A percentile compares a stretch with the other conserved stretches of the same genome.
phyloP scores from a whole-genome alignment of 352 stramenopile species.

The Globisporangium uncinulatum region DNA sequence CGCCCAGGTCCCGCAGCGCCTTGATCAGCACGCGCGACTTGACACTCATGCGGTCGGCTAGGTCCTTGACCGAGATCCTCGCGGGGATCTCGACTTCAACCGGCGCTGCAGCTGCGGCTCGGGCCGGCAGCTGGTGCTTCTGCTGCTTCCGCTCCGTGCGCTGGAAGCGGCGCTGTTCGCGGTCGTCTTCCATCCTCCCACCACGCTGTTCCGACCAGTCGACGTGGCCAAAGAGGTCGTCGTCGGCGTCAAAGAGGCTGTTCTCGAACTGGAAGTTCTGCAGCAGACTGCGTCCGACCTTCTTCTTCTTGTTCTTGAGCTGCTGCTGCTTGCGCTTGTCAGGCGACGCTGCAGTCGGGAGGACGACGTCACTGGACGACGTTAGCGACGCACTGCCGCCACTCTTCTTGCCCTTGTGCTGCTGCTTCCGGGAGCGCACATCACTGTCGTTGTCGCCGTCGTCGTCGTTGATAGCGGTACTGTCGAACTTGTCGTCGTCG shows the following conservation, averaged over 20 bases:
- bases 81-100: conserved; percentile 81
- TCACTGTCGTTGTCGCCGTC: conserved; percentile 20
- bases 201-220: conserved; percentile 51
- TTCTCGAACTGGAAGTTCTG: conserved; percentile 87
- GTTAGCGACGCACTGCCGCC: conserved; percentile 25
- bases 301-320: conserved; percentile 73
- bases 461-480: conserved; percentile 1
- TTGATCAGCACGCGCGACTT: conserved; percentile 67
- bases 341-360: conserved; percentile 9
- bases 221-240: conserved; percentile 69
- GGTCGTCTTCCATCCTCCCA: conserved; percentile 26
- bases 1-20: conserved; percentile 58
- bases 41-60: conserved; percentile 76
- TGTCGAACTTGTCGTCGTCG: conserved; percentile 14
- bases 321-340: conserved; percentile 37
- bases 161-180: conserved; percentile 61
- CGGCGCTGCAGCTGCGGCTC: too few species aligned
- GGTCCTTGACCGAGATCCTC: conserved; percentile 62
- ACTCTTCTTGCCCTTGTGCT: conserved; percentile 28
- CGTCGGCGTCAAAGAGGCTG: conserved; percentile 68
- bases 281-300: conserved; percentile 57
- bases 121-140: conserved; percentile 22
- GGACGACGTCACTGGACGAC: conserved; percentile 6
- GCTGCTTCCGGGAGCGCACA: conserved; percentile 17
- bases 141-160: conserved; percentile 48